Percentiles rank a stretch among this genome's conserved stretches.
Conservation (phyloP, 805 yeast genomes). For the Pichia kluyveri region DNA sequence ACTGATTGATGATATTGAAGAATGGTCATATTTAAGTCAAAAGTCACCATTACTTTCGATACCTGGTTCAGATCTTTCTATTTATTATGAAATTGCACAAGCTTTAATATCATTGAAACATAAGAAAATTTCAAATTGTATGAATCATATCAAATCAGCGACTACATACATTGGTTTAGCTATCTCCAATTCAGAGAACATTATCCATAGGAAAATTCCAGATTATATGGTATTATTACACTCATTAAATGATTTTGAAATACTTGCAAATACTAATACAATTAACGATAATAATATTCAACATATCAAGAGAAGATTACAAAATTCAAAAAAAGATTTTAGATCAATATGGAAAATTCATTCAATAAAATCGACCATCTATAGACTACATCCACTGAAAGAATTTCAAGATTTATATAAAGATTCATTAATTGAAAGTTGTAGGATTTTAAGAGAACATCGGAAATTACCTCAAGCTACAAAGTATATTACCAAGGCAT, state of each 20-base stretch:
- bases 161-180: constrained; percentile 52
- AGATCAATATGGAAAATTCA: constrained; percentile 38
- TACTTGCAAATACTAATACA: constrained; percentile 21
- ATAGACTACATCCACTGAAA: constrained; percentile 18
- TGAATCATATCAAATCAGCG: constrained; percentile 38
- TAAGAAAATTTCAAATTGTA: constrained; percentile 27
- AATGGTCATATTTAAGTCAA: constrained; percentile 54
- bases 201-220: constrained; percentile 43
- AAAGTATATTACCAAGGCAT: constrained; percentile 54
- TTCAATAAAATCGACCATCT: constrained; percentile 33
- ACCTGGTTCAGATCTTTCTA: constrained; percentile 44
- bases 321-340: constrained; percentile 28
- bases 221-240: constrained; percentile 47
- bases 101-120: constrained; percentile 40
- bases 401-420: constrained; percentile 29
- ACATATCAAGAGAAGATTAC: constrained; percentile 15
- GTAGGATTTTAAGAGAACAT: constrained; percentile 58
- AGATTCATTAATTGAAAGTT: constrained; percentile 47
- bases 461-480: constrained; percentile 67
- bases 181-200: constrained; percentile 38
- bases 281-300: constrained; percentile 11
- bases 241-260: constrained; percentile 49
- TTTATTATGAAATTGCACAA: constrained; percentile 58
- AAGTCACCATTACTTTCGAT: constrained; percentile 22
- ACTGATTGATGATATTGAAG: constrained; percentile 35